A percentile compares a stretch with the other conserved stretches of the same genome.
These are phyloP conservation scores for Aspergillus conjunctus DNA, from an alignment of 495 filamentous ascomycete species.

Conservation along the genomic window DNA sequence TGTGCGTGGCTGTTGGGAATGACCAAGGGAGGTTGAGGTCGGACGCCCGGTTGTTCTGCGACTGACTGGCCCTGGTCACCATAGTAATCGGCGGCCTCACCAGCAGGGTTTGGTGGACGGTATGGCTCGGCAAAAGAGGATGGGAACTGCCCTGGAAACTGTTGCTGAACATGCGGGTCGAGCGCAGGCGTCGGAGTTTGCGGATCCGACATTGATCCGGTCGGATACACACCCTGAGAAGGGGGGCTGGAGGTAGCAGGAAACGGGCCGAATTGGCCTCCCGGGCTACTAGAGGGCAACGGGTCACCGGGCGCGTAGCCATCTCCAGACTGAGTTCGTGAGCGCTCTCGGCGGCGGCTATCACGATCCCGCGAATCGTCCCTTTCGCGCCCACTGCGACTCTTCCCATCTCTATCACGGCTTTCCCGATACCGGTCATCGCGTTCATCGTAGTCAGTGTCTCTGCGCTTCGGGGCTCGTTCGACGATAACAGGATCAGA, in stretches of 20 bases:
- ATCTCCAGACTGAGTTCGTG: conserved; percentile 40
- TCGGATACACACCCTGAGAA: conserved; percentile 17
- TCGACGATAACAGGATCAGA: conserved; percentile 36
- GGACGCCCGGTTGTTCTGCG: conserved; percentile 59
- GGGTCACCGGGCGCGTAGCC: conserved; percentile 31
- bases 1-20: conserved; percentile 55
- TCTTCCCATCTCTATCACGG: conserved; percentile 36
- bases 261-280: conserved; percentile 8
- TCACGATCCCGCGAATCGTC: conserved; percentile 31
- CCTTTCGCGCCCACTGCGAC: conserved; percentile 38
- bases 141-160: conserved; percentile 63
- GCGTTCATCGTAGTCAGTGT: conserved; percentile 27
- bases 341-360: conserved; percentile 34
- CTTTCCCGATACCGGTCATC: conserved; percentile 26
- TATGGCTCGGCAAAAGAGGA: conserved; percentile 47
- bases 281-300: conserved; percentile 29
- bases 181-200: conserved; percentile 33
- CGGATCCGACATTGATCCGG: conserved; percentile 25
- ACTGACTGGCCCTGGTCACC: conserved; percentile 67
- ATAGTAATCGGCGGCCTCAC: conserved; percentile 68
- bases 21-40: conserved; percentile 54
- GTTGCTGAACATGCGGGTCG: conserved; percentile 56
- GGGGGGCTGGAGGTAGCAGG: conserved; percentile 6
- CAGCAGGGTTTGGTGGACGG: conserved; percentile 54
- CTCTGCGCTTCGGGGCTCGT: conserved; percentile 36